phyloP scores from a whole-genome alignment of 148 eudicot genomes.

The Spergularia bocconei region DNA sequence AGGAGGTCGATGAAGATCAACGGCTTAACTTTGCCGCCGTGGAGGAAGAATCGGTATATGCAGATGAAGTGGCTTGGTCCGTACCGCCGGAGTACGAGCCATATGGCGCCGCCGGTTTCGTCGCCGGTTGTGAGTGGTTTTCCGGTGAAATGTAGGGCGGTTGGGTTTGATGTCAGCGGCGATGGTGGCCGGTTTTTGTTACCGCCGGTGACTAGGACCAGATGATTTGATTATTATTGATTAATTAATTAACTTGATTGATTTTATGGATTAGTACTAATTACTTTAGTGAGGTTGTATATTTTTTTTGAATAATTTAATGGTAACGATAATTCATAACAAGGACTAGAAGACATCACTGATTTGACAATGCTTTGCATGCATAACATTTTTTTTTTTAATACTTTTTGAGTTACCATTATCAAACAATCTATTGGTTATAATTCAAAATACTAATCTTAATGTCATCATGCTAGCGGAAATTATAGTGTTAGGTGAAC shows the following conservation, averaged over 20 bases:
- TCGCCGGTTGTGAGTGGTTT: background rate
- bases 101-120: constrained; percentile 20
- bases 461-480: too few species aligned
- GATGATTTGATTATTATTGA: constrained; percentile 28
- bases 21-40: constrained; percentile 68
- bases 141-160: constrained; percentile 32
- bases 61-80: constrained; percentile 90
- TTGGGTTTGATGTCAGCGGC: constrained; percentile 25
- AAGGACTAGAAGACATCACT: too few species aligned
- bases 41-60: constrained; percentile 84
- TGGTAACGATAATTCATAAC: background rate
- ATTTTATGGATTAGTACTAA: background rate
- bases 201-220: constrained; percentile 45
- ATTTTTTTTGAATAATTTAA: background rate
- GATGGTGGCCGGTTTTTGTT: constrained; percentile 28
- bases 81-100: constrained; percentile 48
- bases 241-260: background rate
- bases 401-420: too few species aligned
- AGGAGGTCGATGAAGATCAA: constrained; percentile 62
- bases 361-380: too few species aligned
- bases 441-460: too few species aligned
- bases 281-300: background rate
- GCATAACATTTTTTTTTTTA: too few species aligned
- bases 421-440: too few species aligned
- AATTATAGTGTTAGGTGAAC: too few species aligned